Evolutionary conservation across 1,284 basidiomycete genomes (phyloP).

Genomic region (Pterulicium gracile): DNA sequence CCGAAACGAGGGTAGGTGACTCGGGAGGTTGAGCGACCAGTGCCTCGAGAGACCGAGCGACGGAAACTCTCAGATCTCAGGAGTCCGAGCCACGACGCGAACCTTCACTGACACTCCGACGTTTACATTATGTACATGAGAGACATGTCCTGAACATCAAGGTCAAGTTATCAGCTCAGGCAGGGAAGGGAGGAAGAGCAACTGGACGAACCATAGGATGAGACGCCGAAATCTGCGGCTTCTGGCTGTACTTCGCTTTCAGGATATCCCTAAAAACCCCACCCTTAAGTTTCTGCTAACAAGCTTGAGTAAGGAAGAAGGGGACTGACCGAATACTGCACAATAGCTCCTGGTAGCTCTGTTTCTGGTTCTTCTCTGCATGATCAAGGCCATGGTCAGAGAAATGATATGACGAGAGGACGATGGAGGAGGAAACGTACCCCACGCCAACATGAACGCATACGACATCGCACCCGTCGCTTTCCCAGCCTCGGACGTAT

Average conservation of each 20-base stretch:
- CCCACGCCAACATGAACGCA: constrained; percentile 63
- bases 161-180: no score
- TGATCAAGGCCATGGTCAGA: constrained; percentile 8
- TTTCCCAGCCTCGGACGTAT: constrained; percentile 70
- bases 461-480: constrained; percentile 87
- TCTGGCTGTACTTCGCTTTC: constrained; percentile 68
- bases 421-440: constrained; percentile 26
- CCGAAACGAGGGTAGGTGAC: no score
- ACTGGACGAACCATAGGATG: constrained; percentile 64
- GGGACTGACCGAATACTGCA: constrained; percentile 45
- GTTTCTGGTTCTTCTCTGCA: constrained; percentile 53
- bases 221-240: constrained; percentile 74
- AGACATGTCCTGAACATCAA: no score
- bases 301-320: background rate
- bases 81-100: no score
- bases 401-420: constrained; percentile 1
- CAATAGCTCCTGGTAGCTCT: constrained; percentile 78
- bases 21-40: no score
- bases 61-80: no score
- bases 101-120: no score
- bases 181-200: no score
- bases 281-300: background rate
- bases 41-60: no score
- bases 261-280: constrained; percentile 37
- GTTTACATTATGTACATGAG: no score